Conservation (phyloP, 345 rosid species). For the Firmiana major region DNA sequence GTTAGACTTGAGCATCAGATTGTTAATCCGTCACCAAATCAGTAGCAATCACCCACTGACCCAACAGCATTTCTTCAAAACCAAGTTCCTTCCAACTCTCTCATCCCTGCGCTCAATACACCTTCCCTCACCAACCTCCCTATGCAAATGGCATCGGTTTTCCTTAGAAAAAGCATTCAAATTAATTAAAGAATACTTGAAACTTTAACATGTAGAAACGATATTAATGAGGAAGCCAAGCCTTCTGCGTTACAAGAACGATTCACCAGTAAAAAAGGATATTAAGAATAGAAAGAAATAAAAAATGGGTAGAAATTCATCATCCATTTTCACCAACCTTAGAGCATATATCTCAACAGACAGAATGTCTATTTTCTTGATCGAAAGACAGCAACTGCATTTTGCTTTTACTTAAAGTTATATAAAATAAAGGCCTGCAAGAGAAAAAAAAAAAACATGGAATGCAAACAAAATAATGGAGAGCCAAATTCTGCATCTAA, state of each 20-base stretch:
- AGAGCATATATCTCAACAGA: slow-evolving; percentile 35
- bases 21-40: slow-evolving; percentile 11
- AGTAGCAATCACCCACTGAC: slow-evolving; percentile 26
- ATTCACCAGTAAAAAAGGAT: not conserved
- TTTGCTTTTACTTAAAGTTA: not conserved
- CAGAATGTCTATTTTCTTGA: slow-evolving; percentile 15
- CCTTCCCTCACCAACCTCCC: not conserved
- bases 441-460: slow-evolving; percentile 12
- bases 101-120: slow-evolving; percentile 11
- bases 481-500: slow-evolving; percentile 19
- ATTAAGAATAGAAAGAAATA: not conserved
- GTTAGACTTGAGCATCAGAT: not conserved
- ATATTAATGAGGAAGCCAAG: not conserved
- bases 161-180: not conserved
- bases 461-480: slow-evolving; percentile 22
- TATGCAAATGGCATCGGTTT: too few species aligned
- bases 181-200: not conserved
- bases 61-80: slow-evolving; percentile 30
- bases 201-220: not conserved
- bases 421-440: not conserved
- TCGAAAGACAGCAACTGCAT: slow-evolving; percentile 15
- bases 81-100: slow-evolving; percentile 28
- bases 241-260: not conserved
- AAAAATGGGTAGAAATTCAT: slow-evolving; percentile 43
- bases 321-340: slow-evolving; percentile 49